Percentiles rank a stretch among this genome's conserved stretches.
Evolutionary conservation across 495 filamentous ascomycete species (phyloP).

Genomic region (Hypoxylon intermedium): DNA sequence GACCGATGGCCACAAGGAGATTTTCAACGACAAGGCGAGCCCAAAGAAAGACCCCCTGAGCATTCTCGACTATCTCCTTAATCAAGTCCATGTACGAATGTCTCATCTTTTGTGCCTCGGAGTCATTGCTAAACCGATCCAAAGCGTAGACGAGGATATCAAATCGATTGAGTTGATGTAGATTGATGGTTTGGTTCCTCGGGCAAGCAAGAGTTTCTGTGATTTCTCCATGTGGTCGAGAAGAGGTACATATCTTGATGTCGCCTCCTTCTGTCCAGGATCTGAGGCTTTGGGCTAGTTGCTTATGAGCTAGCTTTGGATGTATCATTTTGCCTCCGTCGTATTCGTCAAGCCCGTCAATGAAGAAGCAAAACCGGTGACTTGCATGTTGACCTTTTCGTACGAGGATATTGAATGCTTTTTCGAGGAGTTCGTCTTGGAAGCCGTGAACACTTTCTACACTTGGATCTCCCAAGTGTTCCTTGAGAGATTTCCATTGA

Average conservation of each 20-base stretch:
- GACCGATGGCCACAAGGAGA: neutral
- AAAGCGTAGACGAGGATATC: neutral
- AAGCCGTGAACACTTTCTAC: neutral
- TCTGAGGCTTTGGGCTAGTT: neutral
- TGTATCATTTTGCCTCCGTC: constrained; percentile 16
- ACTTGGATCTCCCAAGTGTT: neutral
- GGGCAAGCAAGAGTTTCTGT: neutral
- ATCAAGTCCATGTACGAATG: neutral
- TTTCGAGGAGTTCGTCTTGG: constrained; percentile 11
- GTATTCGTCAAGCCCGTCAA: constrained; percentile 58
- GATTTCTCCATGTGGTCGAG: neutral
- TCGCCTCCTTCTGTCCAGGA: neutral
- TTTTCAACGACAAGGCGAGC: neutral
- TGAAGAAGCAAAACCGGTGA: constrained; percentile 52
- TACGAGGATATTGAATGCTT: neutral
- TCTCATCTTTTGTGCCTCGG: neutral
- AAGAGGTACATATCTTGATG: neutral
- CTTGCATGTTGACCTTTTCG: neutral
- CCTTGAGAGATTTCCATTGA: neutral
- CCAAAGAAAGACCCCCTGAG: neutral
- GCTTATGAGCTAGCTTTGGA: neutral
- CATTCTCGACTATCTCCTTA: neutral
- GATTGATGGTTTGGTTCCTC: neutral
- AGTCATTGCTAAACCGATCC: neutral
- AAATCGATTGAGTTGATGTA: neutral